A percentile compares a stretch with the other conserved stretches of the same genome.
phyloP scores from a whole-genome alignment of 2,329 filamentous ascomycete species.

The Dactylonectria macrodidyma region DNA sequence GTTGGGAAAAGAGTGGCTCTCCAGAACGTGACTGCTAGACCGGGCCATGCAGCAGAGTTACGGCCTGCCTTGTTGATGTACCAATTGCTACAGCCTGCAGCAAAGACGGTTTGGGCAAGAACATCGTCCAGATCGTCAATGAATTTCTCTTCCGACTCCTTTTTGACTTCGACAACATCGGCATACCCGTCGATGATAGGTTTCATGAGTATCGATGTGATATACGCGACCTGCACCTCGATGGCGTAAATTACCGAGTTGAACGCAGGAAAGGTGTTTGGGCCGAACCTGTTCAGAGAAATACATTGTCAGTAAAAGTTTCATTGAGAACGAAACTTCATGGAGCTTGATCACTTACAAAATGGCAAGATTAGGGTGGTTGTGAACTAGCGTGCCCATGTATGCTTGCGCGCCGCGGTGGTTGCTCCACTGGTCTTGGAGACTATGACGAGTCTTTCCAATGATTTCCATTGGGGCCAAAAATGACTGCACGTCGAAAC shows the following conservation, averaged over 20 bases:
- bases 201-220: constrained; percentile 38
- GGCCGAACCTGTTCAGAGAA: constrained; percentile 21
- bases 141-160: constrained; percentile 50
- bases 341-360: constrained; percentile 28
- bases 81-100: constrained; percentile 58
- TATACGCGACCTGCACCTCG: constrained; percentile 27
- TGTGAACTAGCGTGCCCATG: constrained; percentile 48
- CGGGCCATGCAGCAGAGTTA: constrained; percentile 44
- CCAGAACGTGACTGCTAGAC: constrained; percentile 15
- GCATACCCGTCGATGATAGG: constrained; percentile 24
- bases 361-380: constrained; percentile 52
- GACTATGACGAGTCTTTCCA: constrained; percentile 38
- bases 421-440: constrained; percentile 47
- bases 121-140: constrained; percentile 50
- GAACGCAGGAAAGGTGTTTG: constrained; percentile 39
- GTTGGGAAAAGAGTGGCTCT: constrained; percentile 5
- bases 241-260: constrained; percentile 52
- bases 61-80: constrained; percentile 56
- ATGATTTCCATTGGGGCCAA: constrained; percentile 46
- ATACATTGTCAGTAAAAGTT: background rate
- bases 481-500: constrained; percentile 45
- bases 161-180: constrained; percentile 37
- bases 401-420: constrained; percentile 50
- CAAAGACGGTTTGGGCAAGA: constrained; percentile 53
- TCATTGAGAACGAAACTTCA: background rate